Evolutionary conservation across 2,329 filamentous ascomycete species (phyloP).

Genomic region (Salinomyces thailandicus): DNA sequence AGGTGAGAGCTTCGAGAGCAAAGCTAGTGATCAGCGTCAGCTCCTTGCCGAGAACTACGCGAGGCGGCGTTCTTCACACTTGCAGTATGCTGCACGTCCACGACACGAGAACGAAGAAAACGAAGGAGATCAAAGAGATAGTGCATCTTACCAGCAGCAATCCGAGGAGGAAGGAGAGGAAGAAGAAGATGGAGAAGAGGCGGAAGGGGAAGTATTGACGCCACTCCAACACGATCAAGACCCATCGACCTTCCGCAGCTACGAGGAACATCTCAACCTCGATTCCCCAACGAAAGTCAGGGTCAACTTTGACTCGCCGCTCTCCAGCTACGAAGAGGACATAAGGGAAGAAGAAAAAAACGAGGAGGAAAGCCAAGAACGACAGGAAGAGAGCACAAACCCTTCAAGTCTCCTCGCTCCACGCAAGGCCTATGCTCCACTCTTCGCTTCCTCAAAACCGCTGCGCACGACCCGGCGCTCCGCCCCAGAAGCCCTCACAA

Average conservation of each 20-base stretch:
- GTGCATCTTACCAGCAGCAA: background rate
- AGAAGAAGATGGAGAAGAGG: constrained; percentile 7
- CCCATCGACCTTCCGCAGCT: constrained; percentile 17
- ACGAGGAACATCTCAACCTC: constrained; percentile 27
- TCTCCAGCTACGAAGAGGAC: too few relatives aligned
- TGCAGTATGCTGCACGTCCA: too few relatives aligned
- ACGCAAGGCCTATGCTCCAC: too few relatives aligned
- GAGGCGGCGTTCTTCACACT: too few relatives aligned
- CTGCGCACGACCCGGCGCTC: too few relatives aligned
- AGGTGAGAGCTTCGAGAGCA: constrained; percentile 16
- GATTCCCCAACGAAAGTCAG: constrained; percentile 25
- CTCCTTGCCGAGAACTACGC: constrained; percentile 16
- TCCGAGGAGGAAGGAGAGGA: constrained; percentile 1
- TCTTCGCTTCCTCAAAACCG: too few relatives aligned
- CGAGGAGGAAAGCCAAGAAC: too few relatives aligned
- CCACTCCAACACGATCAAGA: background rate
- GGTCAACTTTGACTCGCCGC: constrained; percentile 26
- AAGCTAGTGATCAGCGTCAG: constrained; percentile 23
- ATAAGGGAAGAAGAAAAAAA: too few relatives aligned
- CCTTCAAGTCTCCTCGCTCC: too few relatives aligned
- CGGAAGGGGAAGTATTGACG: constrained; percentile 2
- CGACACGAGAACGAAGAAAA: constrained; percentile 1
- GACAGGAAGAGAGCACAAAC: too few relatives aligned
- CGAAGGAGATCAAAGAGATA: constrained; percentile 3
- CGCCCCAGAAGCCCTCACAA: too few relatives aligned